These are phyloP conservation scores for Claviceps capensis DNA, from an alignment of 2,329 filamentous ascomycete species.

Conservation along the genomic window DNA sequence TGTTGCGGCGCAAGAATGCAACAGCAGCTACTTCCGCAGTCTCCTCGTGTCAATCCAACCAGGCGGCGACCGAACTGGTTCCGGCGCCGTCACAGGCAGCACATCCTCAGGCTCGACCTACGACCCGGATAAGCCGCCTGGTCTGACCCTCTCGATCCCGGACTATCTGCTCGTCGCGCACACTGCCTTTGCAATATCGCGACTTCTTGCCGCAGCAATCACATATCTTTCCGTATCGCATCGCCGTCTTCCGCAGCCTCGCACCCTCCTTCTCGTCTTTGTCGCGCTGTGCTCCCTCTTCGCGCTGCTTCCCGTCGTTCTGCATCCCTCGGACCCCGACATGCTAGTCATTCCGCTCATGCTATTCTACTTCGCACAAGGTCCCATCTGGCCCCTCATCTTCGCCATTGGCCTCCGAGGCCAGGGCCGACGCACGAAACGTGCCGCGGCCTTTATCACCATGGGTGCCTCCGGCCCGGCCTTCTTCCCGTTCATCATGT, in stretches of 20 bases:
- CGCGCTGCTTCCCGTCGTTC: slow-evolving; percentile 31
- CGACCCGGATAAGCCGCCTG: slow-evolving; percentile 22
- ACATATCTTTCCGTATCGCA: slow-evolving; percentile 42
- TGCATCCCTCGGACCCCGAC: slow-evolving; percentile 32
- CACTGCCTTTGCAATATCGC: slow-evolving; percentile 57
- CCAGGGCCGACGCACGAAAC: slow-evolving; percentile 67
- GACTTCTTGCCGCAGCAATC: slow-evolving; percentile 52
- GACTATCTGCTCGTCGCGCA: slow-evolving; percentile 63
- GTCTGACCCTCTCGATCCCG: slow-evolving; percentile 39
- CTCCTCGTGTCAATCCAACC: slow-evolving; percentile 31
- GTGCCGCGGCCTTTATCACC: slow-evolving; percentile 63
- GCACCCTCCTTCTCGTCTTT: slow-evolving; percentile 53
- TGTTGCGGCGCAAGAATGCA: slow-evolving; percentile 57
- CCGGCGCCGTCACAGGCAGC: slow-evolving; percentile 11
- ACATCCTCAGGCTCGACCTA: slow-evolving; percentile 14
- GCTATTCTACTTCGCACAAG: slow-evolving; percentile 68
- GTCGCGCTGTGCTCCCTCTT: slow-evolving; percentile 47
- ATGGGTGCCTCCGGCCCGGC: slow-evolving; percentile 62
- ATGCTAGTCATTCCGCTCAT: slow-evolving; percentile 46
- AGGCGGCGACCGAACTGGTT: slow-evolving; percentile 9
- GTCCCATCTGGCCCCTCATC: slow-evolving; percentile 70
- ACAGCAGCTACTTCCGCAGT: slow-evolving; percentile 46
- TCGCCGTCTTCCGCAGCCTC: slow-evolving; percentile 46
- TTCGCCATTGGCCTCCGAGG: slow-evolving; percentile 69
- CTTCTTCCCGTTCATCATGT: slow-evolving; percentile 61